These are phyloP conservation scores for Aspergillus ibericus DNA, from an alignment of 2,329 filamentous ascomycete genomes.

Conservation along the genomic window DNA sequence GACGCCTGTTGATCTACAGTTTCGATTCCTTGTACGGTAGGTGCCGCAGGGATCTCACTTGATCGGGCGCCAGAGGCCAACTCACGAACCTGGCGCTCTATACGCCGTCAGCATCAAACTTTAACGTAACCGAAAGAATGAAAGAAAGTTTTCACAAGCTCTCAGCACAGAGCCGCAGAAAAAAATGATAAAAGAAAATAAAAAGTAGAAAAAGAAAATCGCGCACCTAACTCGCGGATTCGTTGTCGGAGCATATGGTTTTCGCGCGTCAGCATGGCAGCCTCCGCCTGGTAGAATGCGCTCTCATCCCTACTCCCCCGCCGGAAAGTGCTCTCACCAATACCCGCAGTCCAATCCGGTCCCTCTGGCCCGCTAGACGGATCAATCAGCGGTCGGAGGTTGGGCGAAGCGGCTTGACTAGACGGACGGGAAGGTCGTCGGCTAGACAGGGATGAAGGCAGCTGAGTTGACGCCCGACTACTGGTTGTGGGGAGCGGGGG, in stretches of 20 bases:
- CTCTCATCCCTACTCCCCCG: constrained; percentile 48
- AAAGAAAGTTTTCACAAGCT: not conserved
- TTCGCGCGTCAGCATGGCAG: constrained; percentile 47
- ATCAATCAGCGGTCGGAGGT: constrained; percentile 33
- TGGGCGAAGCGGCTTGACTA: constrained; percentile 42
- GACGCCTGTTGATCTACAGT: constrained; percentile 11
- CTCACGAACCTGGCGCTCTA: constrained; percentile 35
- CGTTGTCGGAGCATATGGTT: constrained; percentile 50
- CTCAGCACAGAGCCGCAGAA: not conserved
- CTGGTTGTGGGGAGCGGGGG: constrained; percentile 29
- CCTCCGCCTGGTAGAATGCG: constrained; percentile 51
- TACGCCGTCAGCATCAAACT: constrained; percentile 2
- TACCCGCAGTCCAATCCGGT: constrained; percentile 26
- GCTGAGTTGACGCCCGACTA: constrained; percentile 34
- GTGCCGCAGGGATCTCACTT: constrained; percentile 2
- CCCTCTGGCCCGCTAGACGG: constrained; percentile 24
- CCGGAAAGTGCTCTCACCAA: constrained; percentile 30
- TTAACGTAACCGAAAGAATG: not conserved
- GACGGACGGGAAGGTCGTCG: constrained; percentile 36
- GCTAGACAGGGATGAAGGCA: constrained; percentile 35
- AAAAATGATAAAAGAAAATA: not conserved
- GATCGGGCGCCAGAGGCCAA: constrained; percentile 20
- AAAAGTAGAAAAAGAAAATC: not conserved
- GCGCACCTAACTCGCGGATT: constrained; percentile 49
- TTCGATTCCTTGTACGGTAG: constrained; percentile 10